These are phyloP conservation scores for Plantago elongata DNA, from an alignment of 257 asterid species.

Conservation along the genomic window DNA sequence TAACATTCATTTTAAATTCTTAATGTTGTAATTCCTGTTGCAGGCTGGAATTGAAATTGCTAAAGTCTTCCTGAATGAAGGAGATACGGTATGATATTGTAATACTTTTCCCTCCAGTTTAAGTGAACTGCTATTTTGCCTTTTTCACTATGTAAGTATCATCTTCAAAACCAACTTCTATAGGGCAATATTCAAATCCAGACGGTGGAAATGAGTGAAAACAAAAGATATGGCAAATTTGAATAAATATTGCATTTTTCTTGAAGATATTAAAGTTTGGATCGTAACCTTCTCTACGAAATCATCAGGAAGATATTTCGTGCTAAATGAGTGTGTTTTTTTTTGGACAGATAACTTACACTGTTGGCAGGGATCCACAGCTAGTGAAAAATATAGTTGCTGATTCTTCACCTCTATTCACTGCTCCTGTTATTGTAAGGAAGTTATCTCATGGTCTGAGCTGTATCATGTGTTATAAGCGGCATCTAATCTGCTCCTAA, in stretches of 20 bases:
- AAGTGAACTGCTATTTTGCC: constrained; percentile 2
- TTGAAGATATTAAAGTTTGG: not conserved
- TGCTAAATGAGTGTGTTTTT: constrained; percentile 16
- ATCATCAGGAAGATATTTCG: constrained; percentile 8
- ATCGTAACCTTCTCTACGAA: not conserved
- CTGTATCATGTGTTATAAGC: constrained; percentile 3
- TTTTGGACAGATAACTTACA: constrained; percentile 68
- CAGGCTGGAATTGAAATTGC: constrained; percentile 99
- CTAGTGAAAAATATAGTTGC: constrained; percentile 62
- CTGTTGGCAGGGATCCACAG: constrained; percentile 89
- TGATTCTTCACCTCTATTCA: constrained; percentile 67
- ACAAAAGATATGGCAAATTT: too few species aligned
- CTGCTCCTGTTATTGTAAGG: constrained; percentile 83
- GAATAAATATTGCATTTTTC: too few species aligned
- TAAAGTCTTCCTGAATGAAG: constrained; percentile 79
- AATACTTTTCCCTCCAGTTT: constrained; percentile 11
- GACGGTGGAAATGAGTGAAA: too few species aligned
- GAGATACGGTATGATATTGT: constrained; percentile 65
- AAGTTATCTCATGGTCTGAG: constrained; percentile 5
- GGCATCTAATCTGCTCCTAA: constrained; percentile 7
- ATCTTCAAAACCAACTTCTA: too few species aligned
- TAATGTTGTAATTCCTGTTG: constrained; percentile 32
- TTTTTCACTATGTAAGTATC: not conserved
- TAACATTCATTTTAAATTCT: constrained; percentile 1
- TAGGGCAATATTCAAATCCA: too few species aligned